phyloP scores from a whole-genome alignment of 352 stramenopile genomes.

The Phytopythium cucurbitacearum region DNA sequence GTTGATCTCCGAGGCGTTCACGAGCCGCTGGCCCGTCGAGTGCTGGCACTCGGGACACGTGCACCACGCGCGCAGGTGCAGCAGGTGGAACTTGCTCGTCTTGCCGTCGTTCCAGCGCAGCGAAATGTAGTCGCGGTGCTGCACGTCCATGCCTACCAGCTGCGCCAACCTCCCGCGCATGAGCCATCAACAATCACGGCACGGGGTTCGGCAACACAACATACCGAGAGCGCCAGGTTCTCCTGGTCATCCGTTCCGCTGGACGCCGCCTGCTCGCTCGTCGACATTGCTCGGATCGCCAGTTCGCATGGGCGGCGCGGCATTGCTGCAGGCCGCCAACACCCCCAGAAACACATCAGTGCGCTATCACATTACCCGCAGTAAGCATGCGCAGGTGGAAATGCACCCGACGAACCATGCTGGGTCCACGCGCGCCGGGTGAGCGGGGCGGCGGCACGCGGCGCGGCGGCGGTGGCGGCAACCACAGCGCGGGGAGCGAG shows the following conservation, averaged over 20 bases:
- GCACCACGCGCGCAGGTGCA: slow-evolving; percentile 80
- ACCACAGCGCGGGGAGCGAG: slow-evolving; percentile 16
- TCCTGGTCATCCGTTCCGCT: slow-evolving; percentile 1
- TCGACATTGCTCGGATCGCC: slow-evolving; percentile 3
- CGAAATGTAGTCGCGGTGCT: slow-evolving; percentile 65
- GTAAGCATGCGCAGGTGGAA: neutral
- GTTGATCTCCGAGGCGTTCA: slow-evolving; percentile 69
- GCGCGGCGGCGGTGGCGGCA: slow-evolving; percentile 1
- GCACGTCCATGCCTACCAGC: slow-evolving; percentile 67
- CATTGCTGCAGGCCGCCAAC: neutral
- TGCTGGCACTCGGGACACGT: slow-evolving; percentile 65
- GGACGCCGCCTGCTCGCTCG: neutral
- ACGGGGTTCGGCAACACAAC: neutral
- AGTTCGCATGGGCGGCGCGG: slow-evolving; percentile 1
- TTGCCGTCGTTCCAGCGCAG: slow-evolving; percentile 76
- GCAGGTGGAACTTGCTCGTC: slow-evolving; percentile 62
- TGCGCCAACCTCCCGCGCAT: slow-evolving; percentile 5
- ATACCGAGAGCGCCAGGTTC: slow-evolving; percentile 7
- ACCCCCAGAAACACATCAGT: slow-evolving; percentile 4
- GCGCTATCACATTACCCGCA: neutral
- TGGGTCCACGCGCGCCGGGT: slow-evolving; percentile 14
- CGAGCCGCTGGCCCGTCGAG: slow-evolving; percentile 68
- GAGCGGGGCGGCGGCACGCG: slow-evolving; percentile 7
- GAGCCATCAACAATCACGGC: no score
- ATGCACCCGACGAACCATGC: slow-evolving; percentile 10